Percentiles rank a stretch among this genome's conserved stretches.
Evolutionary conservation across 140 eudicot genomes (phyloP).

Genomic region (Oenanthe javanica): DNA sequence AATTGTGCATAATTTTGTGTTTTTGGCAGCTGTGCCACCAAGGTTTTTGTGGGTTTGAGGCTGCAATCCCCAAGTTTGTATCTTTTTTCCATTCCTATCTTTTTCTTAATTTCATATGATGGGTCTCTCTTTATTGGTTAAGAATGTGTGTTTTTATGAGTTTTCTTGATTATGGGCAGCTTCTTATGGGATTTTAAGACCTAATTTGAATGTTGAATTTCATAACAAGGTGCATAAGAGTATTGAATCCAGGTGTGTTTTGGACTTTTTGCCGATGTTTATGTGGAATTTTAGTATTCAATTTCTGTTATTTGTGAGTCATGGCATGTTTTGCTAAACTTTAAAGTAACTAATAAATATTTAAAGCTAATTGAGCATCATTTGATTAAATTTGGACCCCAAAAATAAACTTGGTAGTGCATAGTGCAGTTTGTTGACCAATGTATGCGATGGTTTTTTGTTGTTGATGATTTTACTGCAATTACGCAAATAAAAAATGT

Average conservation of each 20-base stretch:
- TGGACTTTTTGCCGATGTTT: neutral
- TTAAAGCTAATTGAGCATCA: neutral
- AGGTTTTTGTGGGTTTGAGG: slow-evolving; percentile 62
- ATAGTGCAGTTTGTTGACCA: neutral
- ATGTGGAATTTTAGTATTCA: neutral
- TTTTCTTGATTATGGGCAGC: slow-evolving; percentile 26
- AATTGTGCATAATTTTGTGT: neutral
- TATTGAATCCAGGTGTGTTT: slow-evolving; percentile 47
- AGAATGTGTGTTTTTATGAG: neutral
- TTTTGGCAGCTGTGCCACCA: slow-evolving; percentile 44
- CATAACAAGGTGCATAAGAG: slow-evolving; percentile 52
- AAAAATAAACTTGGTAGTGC: neutral
- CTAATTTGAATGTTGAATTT: slow-evolving; percentile 54
- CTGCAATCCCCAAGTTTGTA: slow-evolving; percentile 55
- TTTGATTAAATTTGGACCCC: neutral
- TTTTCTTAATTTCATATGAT: neutral
- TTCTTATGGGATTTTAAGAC: slow-evolving; percentile 42
- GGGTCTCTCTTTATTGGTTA: neutral
- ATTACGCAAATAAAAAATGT: neutral
- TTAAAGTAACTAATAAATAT: neutral
- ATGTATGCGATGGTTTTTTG: neutral
- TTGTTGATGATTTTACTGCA: neutral
- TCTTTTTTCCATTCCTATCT: neutral
- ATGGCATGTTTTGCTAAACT: neutral
- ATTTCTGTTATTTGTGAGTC: neutral